A percentile compares a stretch with the other conserved stretches of the same genome.
phyloP scores from a whole-genome alignment of 2,329 filamentous ascomycete genomes.

The Colletotrichum karsti region DNA sequence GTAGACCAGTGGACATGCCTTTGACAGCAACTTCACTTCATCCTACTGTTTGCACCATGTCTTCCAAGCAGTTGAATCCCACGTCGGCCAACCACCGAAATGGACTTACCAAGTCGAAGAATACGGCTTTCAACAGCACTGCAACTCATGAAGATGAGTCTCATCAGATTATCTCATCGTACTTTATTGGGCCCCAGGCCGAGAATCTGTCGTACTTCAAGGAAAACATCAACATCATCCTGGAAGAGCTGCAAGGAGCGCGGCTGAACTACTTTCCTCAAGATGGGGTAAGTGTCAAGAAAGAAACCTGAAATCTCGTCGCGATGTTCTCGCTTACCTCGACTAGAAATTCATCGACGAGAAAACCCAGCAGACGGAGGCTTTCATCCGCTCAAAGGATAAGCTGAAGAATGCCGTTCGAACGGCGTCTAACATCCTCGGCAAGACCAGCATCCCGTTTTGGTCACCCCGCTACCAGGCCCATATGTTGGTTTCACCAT shows the following conservation, averaged over 20 bases:
- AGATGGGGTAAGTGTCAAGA: slow-evolving; percentile 40
- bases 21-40: no score
- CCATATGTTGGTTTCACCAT: slow-evolving; percentile 48
- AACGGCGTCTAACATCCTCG: slow-evolving; percentile 46
- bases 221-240: slow-evolving; percentile 47
- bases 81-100: no score
- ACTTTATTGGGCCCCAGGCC: slow-evolving; percentile 52
- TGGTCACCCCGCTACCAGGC: slow-evolving; percentile 56
- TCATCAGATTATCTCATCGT: slow-evolving; percentile 45
- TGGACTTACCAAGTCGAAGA: not conserved
- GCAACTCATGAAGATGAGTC: slow-evolving; percentile 14
- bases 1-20: no score
- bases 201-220: slow-evolving; percentile 50
- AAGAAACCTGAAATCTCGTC: not conserved
- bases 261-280: slow-evolving; percentile 43
- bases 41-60: no score
- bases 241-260: slow-evolving; percentile 44
- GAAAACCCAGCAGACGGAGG: slow-evolving; percentile 40
- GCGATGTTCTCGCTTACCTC: not conserved
- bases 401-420: slow-evolving; percentile 44
- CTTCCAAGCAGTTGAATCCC: no score
- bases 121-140: not conserved
- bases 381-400: slow-evolving; percentile 41
- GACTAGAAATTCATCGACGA: slow-evolving; percentile 44
- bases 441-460: slow-evolving; percentile 53